Base-by-base conservation (phyloP, 306 rosid genomes). In the Lathyrus oleraceus region DNA sequence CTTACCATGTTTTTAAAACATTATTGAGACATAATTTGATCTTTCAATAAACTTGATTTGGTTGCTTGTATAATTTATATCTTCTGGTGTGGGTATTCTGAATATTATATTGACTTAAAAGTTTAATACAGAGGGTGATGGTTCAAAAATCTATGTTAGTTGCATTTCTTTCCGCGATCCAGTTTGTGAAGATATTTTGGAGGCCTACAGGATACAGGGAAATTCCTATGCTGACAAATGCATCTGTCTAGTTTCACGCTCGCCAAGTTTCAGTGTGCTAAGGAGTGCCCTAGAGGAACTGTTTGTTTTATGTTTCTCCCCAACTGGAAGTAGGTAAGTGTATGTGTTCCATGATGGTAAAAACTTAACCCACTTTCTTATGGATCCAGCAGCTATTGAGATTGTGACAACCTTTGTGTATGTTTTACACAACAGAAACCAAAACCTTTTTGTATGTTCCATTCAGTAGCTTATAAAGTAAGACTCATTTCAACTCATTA, bases 141-240 rank as follows among this genome's bases (percentile, higher is more conserved):
- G 97, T 28, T 91, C 99, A 66, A 94, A 94, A 81, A 94, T 94
- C 75, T 94, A 85, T 76, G 97, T 94, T 67, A 91, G 95, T 69
- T 94, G 97, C 88, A 87, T 94, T 83, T 88, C 97, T 77, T 94
- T 94, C 76, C 89, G 96, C 71, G 97, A 91, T 85, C 97, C 92
- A 27, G 92, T 94, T 15, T 81, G 95, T 56, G 97, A 94, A 79
- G 99, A 94, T 75, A 82, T 94, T 80, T 91, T 89, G 4, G 95
- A 89, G 76, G 97, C 99, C 62, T 91, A 94, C 76, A 86, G 78
- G 71, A 85, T 94, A 78, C 92, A 85, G 42, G 85, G 95, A 52
- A 94, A 91, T 83, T 87, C 97, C 44, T 94, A 80, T 82, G 97
- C 99, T 61, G 97, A 94, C 80, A 94, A 94, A 83, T 94, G 99